Base-by-base conservation (phyloP, 2,329 filamentous ascomycete species). In the Aspergillus tamarii region DNA sequence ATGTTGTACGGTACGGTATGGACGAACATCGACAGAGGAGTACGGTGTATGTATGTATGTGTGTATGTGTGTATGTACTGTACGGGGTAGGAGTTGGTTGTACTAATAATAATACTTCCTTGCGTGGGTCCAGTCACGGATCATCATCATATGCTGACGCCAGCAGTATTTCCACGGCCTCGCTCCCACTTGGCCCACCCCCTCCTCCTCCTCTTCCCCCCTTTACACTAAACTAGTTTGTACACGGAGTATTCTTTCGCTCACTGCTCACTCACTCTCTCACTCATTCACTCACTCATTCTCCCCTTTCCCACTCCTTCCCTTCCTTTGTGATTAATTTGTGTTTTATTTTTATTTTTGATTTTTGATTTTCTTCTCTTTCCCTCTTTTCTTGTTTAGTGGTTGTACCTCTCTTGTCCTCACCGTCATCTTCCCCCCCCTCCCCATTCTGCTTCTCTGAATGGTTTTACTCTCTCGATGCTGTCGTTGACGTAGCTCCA, bases 401-500 rank as follows among this genome's bases (percentile, higher is more conserved):
- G 36, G 36, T 41, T 41, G 36, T 19, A 19, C n/a, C n/a, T 14
- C 26, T 41, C 14, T 19, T 41, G 36, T 41, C 36, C 19, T 41
- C 36, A n/a, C 36, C 36, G 34, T 36, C 34, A 36, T 16, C 34
- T 36, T 36, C 16, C 50, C 30, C 57, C 55, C 21, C 61, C 41
- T 26, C 60, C 52, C 58, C 36, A 56, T 41, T 63, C 60, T 48
- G 21, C 21, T 26, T 14, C 36, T 58, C 57, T 50, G 34, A 23
- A 69, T 68, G 67, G 55, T 64, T 64, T 53, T 36, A 36, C 58
- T 70, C 66, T n/a, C 67, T 69, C 65, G 71, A 67, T 75, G 73
- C 66, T 70, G 69, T 73, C 67, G 69, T 73, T 73, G 72, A 71
- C 69, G 69, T 74, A 65, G 66, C 64, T 67, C 45, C 16, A 26